Percentiles rank a stretch among this genome's conserved stretches.
Evolutionary conservation across 108 stramenopile genomes (phyloP).

Genomic region (Skeletonema marinoi): DNA sequence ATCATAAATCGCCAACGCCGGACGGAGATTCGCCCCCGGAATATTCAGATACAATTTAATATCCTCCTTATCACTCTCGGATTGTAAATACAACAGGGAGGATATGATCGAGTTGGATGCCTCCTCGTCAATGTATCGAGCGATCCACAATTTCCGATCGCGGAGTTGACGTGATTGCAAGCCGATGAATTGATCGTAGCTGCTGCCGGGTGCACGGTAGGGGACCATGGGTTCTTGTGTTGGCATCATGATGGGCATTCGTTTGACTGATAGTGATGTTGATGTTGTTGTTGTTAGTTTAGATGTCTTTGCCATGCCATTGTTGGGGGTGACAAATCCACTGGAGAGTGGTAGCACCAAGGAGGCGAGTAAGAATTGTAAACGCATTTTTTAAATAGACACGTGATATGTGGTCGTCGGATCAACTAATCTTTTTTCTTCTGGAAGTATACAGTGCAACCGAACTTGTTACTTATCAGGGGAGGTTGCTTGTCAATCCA

Average conservation of each 20-base stretch:
- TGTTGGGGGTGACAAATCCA: constrained; percentile 24
- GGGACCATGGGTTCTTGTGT: constrained; percentile 84
- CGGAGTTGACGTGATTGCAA: constrained; percentile 89
- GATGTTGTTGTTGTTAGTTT: not conserved
- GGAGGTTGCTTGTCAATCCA: too few species aligned
- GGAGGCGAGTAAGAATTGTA: constrained; percentile 11
- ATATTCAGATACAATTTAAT: constrained; percentile 92
- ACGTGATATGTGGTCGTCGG: not conserved
- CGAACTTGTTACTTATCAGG: too few species aligned
- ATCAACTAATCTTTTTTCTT: too few species aligned
- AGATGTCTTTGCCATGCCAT: not conserved
- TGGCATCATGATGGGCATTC: constrained; percentile 79
- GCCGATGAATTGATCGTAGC: constrained; percentile 78
- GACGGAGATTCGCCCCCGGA: constrained; percentile 84
- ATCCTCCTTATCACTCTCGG: constrained; percentile 58
- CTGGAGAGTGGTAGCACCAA: constrained; percentile 5
- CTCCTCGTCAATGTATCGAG: constrained; percentile 89
- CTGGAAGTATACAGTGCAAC: too few species aligned
- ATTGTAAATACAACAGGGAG: constrained; percentile 77
- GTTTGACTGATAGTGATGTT: constrained; percentile 30
- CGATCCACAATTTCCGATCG: constrained; percentile 91
- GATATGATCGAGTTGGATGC: constrained; percentile 90
- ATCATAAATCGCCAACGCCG: constrained; percentile 90
- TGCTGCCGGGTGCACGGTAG: constrained; percentile 74
- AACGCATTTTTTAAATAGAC: not conserved